Percentiles rank a stretch among this genome's conserved stretches.
phyloP scores from a whole-genome alignment of 1,284 basidiomycete species.

The Fomitopsis palustris region DNA sequence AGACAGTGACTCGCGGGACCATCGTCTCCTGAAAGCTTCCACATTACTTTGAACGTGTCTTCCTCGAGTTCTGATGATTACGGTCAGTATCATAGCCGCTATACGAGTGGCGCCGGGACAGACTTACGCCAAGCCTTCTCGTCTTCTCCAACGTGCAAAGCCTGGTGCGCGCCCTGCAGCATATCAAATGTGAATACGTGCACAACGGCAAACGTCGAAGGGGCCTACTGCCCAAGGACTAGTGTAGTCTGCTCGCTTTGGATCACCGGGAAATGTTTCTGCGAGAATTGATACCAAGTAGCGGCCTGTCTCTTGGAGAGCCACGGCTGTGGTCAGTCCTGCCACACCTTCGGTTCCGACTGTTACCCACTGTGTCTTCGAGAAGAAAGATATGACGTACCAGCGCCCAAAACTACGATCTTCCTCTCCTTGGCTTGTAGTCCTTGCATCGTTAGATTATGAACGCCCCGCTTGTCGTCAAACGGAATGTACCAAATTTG shows the following conservation, averaged over 20 bases:
- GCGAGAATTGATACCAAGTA: constrained; percentile 65
- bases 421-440: constrained; percentile 12
- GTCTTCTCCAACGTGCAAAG: constrained; percentile 50
- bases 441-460: not conserved
- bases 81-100: not conserved
- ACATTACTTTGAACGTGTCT: constrained; percentile 71
- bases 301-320: constrained; percentile 52
- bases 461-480: no score
- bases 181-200: not conserved
- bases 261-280: constrained; percentile 62
- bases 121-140: constrained; percentile 45
- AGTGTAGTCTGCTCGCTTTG: constrained; percentile 64
- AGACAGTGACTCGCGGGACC: constrained; percentile 53
- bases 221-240: constrained; percentile 73
- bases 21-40: constrained; percentile 60
- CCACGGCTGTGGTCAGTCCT: constrained; percentile 68
- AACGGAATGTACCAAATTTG: no score
- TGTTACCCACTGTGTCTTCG: not conserved
- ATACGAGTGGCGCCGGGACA: not conserved
- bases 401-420: constrained; percentile 30
- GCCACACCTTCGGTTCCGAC: constrained; percentile 51
- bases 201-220: not conserved
- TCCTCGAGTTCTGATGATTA: constrained; percentile 53
- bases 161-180: constrained; percentile 63
- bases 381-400: constrained; percentile 11